Evolutionary conservation across 352 stramenopile species (phyloP).

Genomic region (Elongisporangium undulatum): DNA sequence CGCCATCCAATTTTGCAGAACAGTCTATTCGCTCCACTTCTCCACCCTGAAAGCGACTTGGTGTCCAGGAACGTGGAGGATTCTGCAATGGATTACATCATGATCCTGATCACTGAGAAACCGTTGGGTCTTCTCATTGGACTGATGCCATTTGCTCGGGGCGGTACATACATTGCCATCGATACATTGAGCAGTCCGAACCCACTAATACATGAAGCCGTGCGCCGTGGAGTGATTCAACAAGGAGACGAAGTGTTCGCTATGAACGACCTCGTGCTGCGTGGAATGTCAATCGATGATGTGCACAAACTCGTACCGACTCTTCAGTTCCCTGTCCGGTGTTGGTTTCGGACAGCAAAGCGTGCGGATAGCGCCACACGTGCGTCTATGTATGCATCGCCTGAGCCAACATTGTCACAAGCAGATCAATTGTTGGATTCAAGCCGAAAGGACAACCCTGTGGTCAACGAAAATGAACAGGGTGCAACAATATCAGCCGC

Average conservation of each 20-base stretch:
- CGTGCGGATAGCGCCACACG: conserved; percentile 3
- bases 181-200: conserved; percentile 29
- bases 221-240: conserved; percentile 46
- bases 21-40: neutral
- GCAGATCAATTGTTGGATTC: neutral
- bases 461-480: neutral
- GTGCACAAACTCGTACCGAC: conserved; percentile 30
- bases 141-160: conserved; percentile 2
- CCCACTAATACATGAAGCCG: conserved; percentile 26
- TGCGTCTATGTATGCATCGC: neutral
- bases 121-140: conserved; percentile 55
- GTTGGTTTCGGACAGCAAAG: conserved; percentile 48
- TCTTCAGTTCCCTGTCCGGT: conserved; percentile 33
- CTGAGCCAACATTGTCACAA: neutral
- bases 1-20: neutral
- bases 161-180: conserved; percentile 19
- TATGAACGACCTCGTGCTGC: conserved; percentile 49
- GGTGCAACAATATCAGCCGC: neutral
- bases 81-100: conserved; percentile 38
- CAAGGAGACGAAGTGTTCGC: conserved; percentile 61
- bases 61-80: neutral
- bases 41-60: neutral
- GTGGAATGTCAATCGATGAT: conserved; percentile 17
- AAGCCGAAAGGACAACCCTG: neutral
- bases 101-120: conserved; percentile 46